phyloP scores from a whole-genome alignment of 768 basidiomycete genomes.

The Dendrothele bispora region DNA sequence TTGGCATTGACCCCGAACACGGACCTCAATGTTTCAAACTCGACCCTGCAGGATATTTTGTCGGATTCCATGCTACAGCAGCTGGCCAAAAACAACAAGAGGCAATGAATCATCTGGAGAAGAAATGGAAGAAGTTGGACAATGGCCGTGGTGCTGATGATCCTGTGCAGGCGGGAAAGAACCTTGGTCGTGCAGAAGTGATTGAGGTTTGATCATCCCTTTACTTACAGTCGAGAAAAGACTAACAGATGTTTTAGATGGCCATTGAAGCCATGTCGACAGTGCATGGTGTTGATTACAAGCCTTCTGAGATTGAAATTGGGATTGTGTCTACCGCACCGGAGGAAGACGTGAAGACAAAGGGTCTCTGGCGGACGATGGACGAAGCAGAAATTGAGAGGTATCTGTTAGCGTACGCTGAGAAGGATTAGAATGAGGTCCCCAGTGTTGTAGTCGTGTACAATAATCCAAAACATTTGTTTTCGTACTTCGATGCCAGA shows the following conservation, averaged over 20 bases:
- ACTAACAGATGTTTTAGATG: conserved; percentile 48
- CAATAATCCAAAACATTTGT: too few relatives aligned
- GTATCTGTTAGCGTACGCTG: conserved; percentile 82
- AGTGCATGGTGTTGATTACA: conserved; percentile 95
- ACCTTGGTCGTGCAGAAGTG: conserved; percentile 71
- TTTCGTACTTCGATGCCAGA: too few relatives aligned
- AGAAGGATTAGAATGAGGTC: conserved; percentile 69
- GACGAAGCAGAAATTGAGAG: conserved; percentile 74
- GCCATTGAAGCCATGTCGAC: conserved; percentile 94
- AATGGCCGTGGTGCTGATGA: conserved; percentile 78
- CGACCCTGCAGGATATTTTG: conserved; percentile 98
- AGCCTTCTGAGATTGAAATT: conserved; percentile 93
- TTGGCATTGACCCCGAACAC: conserved; percentile 86
- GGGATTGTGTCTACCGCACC: conserved; percentile 81
- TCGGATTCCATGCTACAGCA: conserved; percentile 96
- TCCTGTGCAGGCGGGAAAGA: conserved; percentile 71
- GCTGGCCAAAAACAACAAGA: conserved; percentile 98
- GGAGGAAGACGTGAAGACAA: conserved; percentile 71
- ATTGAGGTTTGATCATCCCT: conserved; percentile 69
- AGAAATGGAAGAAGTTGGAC: conserved; percentile 96
- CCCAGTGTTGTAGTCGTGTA: background rate
- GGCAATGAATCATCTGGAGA: conserved; percentile 97
- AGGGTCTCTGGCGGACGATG: conserved; percentile 81
- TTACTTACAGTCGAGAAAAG: background rate
- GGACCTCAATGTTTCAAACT: conserved; percentile 99